These are phyloP conservation scores for Panicum hallii DNA, from an alignment of 202 grass and related monocot genomes.

Conservation along the genomic window DNA sequence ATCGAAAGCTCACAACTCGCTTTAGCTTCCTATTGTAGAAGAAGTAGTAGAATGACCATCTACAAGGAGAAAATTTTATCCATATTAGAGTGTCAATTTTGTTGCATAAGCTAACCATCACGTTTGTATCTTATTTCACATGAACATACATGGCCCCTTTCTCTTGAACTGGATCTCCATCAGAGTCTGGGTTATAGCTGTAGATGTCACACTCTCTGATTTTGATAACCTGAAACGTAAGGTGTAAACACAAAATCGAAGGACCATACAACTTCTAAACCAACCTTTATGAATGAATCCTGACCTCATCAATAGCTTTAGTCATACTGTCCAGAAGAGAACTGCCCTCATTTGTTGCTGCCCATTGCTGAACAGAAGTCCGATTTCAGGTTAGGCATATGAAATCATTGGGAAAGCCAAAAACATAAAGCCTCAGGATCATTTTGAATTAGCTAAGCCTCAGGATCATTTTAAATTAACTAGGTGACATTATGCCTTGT, in stretches of 20 bases:
- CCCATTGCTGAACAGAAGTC: constrained; percentile 73
- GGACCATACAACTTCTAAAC: background rate
- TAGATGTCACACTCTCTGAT: constrained; percentile 90
- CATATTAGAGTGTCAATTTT: constrained; percentile 35
- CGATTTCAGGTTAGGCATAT: constrained; percentile 13
- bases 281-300: constrained; percentile 10
- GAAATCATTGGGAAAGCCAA: background rate
- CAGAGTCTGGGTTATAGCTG: constrained; percentile 91
- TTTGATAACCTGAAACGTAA: constrained; percentile 76
- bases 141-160: constrained; percentile 90
- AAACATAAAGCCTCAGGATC: background rate
- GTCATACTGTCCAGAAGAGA: constrained; percentile 90
- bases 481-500: background rate
- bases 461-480: background rate
- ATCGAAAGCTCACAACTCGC: constrained; percentile 87
- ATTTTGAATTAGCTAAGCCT: constrained; percentile 13
- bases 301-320: constrained; percentile 90
- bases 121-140: background rate
- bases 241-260: constrained; percentile 2
- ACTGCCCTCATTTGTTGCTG: constrained; percentile 56
- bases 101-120: background rate
- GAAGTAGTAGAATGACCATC: constrained; percentile 93
- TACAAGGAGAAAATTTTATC: constrained; percentile 41
- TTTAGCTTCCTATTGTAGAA: constrained; percentile 98
- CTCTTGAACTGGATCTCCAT: constrained; percentile 80